A percentile compares a stretch with the other conserved stretches of the same genome.
Evolutionary conservation across 2,329 filamentous ascomycete species (phyloP).

Genomic region (Calonectria pteridis): DNA sequence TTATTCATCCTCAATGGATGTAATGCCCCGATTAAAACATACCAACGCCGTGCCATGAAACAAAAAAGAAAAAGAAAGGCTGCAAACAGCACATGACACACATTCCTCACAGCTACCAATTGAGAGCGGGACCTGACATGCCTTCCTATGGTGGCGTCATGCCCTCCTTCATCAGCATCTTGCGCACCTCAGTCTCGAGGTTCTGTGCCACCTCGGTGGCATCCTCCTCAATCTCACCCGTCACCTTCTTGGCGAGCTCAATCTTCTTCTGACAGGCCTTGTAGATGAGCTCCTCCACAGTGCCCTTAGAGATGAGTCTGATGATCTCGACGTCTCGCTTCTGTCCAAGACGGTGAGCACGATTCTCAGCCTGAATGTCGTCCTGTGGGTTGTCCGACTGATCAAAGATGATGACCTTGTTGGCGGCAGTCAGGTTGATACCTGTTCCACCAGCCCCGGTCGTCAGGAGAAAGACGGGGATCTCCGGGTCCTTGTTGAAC

Average conservation of each 20-base stretch:
- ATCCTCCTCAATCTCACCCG: conserved; percentile 54
- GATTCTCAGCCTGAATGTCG: conserved; percentile 97
- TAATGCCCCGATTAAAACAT: background rate
- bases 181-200: conserved; percentile 58
- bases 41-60: conserved; percentile 14
- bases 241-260: conserved; percentile 78
- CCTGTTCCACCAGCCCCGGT: conserved; percentile 97
- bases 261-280: conserved; percentile 93
- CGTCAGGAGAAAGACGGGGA: conserved; percentile 92
- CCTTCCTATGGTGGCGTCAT: conserved; percentile 55
- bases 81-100: background rate
- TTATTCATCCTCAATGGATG: background rate
- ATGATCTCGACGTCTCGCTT: conserved; percentile 91
- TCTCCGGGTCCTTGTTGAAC: conserved; percentile 80
- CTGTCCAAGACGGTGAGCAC: conserved; percentile 94
- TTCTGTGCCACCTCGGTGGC: conserved; percentile 48
- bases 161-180: conserved; percentile 56
- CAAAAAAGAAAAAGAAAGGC: conserved; percentile 11
- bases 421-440: conserved; percentile 94
- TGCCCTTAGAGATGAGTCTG: conserved; percentile 81
- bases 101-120: background rate
- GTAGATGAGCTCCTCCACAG: conserved; percentile 94
- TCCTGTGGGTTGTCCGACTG: conserved; percentile 98
- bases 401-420: conserved; percentile 98
- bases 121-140: conserved; percentile 6